A percentile compares a stretch with the other conserved stretches of the same genome.
These are phyloP conservation scores for Gaeumannomyces tritici DNA, from an alignment of 2,329 filamentous ascomycete genomes.

Conservation along the genomic window DNA sequence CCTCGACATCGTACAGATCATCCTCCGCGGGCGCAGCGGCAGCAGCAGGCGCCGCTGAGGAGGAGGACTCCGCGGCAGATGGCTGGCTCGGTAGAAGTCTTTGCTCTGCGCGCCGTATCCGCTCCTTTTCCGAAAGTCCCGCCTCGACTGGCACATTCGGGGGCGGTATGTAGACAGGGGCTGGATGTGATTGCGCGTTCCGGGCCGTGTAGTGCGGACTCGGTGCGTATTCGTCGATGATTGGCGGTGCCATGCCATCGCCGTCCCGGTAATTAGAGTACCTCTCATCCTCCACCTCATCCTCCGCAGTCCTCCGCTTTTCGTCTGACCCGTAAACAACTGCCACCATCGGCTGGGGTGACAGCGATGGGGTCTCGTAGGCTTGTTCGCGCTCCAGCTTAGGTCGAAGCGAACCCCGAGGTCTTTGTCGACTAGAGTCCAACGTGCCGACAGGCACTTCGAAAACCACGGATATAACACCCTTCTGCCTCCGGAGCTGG, in stretches of 20 bases:
- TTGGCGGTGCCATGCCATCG: background rate
- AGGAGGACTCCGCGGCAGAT: constrained; percentile 30
- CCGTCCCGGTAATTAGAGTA: background rate
- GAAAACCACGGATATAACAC: constrained; percentile 78
- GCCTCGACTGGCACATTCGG: constrained; percentile 52
- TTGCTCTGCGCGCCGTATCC: constrained; percentile 66
- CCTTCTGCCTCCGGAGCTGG: constrained; percentile 76
- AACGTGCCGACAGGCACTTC: constrained; percentile 80
- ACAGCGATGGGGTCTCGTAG: background rate
- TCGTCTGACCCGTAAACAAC: background rate
- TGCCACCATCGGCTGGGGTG: constrained; percentile 3
- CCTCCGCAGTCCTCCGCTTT: background rate
- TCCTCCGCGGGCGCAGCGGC: constrained; percentile 30
- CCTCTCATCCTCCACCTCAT: background rate
- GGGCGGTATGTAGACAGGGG: constrained; percentile 42
- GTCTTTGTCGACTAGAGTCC: constrained; percentile 55
- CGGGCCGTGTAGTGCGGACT: constrained; percentile 11
- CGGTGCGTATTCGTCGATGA: background rate
- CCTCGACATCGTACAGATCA: constrained; percentile 40
- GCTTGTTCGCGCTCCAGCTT: background rate
- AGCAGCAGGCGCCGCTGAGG: constrained; percentile 27
- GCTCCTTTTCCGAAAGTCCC: constrained; percentile 70
- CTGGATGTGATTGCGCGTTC: constrained; percentile 23
- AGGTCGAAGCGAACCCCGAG: constrained; percentile 13
- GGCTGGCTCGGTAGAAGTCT: constrained; percentile 75